Base-by-base conservation (phyloP, 495 filamentous ascomycete species). In the Jackrogersella minutella region DNA sequence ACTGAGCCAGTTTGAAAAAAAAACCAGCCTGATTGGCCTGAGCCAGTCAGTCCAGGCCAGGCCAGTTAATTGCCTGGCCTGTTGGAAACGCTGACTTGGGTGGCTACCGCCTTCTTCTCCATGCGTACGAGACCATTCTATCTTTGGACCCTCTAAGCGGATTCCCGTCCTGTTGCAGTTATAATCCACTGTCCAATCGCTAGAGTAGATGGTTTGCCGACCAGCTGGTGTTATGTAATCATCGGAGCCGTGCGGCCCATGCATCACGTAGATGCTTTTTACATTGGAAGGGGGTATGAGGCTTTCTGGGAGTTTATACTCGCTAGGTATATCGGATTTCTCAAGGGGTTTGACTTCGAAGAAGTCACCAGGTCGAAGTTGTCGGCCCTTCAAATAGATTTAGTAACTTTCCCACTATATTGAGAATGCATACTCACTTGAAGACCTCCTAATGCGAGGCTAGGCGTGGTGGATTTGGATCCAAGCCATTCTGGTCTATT, bases 31-130 rank as follows among this genome's bases (percentile, higher is more conserved):
- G n/a, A n/a, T n/a, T n/a, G n/a, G n/a, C n/a, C n/a, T n/a, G n/a
- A n/a, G n/a, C n/a, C n/a, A n/a, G n/a, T n/a, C n/a, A n/a, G n/a
- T n/a, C n/a, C n/a, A n/a, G n/a, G n/a, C n/a, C n/a, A n/a, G n/a
- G n/a, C n/a, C n/a, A n/a, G n/a, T n/a, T n/a, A n/a, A n/a, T n/a
- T n/a, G n/a, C n/a, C n/a, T n/a, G n/a, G n/a, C n/a, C n/a, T n/a
- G n/a, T n/a, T n/a, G n/a, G n/a, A n/a, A n/a, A n/a, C n/a, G n/a
- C n/a, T n/a, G n/a, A 11, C 77, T 81, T 0, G 87, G 86, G 71
- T 89, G 87, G 3, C 80, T 73, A 0, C 87, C 87, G 16, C 84
- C 87, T 33, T 87, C 86, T 9, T 85, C 86, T 16, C 86, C 87
- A 67, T 86, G 81, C 14, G 74, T 69, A 19, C 86, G 76, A 24